Percentiles rank a stretch among this genome's conserved stretches.
phyloP scores from a whole-genome alignment of 2,329 filamentous ascomycete genomes.

The Albophoma yamanashiensis region DNA sequence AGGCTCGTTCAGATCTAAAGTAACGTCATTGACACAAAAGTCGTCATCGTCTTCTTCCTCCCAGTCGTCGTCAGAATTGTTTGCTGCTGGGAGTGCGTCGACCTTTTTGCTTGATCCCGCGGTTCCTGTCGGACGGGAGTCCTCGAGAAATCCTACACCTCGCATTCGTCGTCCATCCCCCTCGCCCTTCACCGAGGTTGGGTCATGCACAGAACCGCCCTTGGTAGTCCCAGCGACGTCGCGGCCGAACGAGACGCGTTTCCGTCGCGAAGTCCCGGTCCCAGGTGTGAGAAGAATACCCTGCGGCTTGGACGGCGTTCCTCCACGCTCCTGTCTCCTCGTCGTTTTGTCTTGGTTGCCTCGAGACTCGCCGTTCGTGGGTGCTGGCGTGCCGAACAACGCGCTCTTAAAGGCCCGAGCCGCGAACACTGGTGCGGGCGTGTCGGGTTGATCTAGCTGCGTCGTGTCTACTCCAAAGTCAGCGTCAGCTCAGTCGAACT shows the following conservation, averaged over 20 bases:
- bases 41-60: constrained; percentile 39
- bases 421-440: constrained; percentile 55
- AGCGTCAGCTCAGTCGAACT: not conserved
- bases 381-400: constrained; percentile 48
- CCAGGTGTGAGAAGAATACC: constrained; percentile 56
- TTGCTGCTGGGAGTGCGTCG: not conserved
- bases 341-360: constrained; percentile 12
- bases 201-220: constrained; percentile 15
- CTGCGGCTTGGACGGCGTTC: constrained; percentile 38
- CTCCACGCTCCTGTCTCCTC: constrained; percentile 15
- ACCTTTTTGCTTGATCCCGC: constrained; percentile 8
- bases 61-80: constrained; percentile 35
- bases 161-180: constrained; percentile 18
- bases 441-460: constrained; percentile 49
- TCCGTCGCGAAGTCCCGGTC: constrained; percentile 47
- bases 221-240: constrained; percentile 37
- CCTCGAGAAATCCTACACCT: constrained; percentile 35
- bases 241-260: constrained; percentile 54
- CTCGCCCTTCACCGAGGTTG: constrained; percentile 15
- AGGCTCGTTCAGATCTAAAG: constrained; percentile 61
- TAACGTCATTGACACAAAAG: constrained; percentile 48
- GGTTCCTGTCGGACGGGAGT: constrained; percentile 20
- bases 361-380: constrained; percentile 22
- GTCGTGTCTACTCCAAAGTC: constrained; percentile 23
- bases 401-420: constrained; percentile 54